These are phyloP conservation scores for Ceratocystis papillata DNA, from an alignment of 2,329 filamentous ascomycete species.

Conservation along the genomic window DNA sequence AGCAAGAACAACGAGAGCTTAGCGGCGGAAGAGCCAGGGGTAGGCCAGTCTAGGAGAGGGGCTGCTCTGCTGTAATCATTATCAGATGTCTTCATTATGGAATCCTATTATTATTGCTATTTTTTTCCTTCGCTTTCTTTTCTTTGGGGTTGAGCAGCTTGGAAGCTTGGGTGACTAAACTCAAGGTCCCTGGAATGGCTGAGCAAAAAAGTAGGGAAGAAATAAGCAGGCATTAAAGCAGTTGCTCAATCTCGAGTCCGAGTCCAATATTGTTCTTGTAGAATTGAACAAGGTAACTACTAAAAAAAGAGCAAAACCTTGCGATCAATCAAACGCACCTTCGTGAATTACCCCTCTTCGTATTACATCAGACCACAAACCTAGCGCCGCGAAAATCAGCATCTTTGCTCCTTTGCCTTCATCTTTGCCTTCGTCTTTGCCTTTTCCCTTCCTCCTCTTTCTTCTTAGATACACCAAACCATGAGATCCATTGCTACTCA, in stretches of 20 bases:
- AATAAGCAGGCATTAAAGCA: neutral
- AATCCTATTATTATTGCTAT: neutral
- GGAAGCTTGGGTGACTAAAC: conserved; percentile 12
- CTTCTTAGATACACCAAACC: neutral
- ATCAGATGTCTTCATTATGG: neutral
- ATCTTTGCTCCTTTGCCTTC: neutral
- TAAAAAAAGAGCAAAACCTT: neutral
- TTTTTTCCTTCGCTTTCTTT: neutral
- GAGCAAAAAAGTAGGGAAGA: conserved; percentile 4
- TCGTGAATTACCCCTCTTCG: neutral
- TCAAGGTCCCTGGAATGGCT: neutral
- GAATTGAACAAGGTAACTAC: neutral
- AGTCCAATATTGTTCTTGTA: neutral
- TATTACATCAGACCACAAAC: neutral
- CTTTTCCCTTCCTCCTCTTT: neutral
- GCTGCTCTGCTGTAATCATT: neutral
- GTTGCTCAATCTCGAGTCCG: neutral
- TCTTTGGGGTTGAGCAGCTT: neutral
- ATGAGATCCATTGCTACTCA: conserved; percentile 6
- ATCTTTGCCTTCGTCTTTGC: neutral
- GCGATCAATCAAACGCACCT: neutral
- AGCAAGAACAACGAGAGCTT: neutral
- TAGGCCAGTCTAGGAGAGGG: neutral
- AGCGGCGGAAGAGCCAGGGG: neutral
- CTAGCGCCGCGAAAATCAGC: neutral